Base-by-base conservation (phyloP, 2,329 filamentous ascomycete species). In the Penicillium sp. region DNA sequence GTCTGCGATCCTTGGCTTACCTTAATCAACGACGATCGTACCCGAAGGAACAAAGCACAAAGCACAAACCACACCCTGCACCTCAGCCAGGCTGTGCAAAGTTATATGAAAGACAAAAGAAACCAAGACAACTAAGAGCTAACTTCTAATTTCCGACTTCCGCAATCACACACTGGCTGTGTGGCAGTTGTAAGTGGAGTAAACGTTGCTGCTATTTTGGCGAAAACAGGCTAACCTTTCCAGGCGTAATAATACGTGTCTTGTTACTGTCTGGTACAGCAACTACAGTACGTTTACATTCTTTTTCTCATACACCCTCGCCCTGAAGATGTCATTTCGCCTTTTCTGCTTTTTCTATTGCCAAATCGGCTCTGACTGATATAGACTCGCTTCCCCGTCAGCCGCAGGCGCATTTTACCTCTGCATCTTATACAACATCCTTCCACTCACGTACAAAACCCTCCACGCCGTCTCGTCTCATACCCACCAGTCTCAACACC, bases 121-220 rank as follows among this genome's bases (percentile, higher is more conserved):
- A 35, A 48, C 23, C 53, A 30, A 56, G 9, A 7, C 53, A 50
- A 45, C 47, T 21, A 26, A 29, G 26, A 17, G 50, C 35, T 21
- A 45, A 17, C 31, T 60, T 50, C 29, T 56, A 47, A 57, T 53
- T 13, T 51, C 51, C 41, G 29, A 21, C 29, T 29, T 3, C 26
- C 35, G 26, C 21, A 13, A 29, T 56, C 17, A 21, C 53, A 47
- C 53, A 48, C 44, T 56, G 44, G 51, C 47, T 45, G 52, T 49
- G 47, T 50, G 46, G 26, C 29, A 51, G 58, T 21, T 60, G 63
- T 64, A 53, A 57, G 63, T 64, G 63, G 60, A 60, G 45, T 7
- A 35, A 17, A n/a, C 11, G 58, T 60, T 64, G 53, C 62, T 66
- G 56, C 59, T 66, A 64, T 66, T 66, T 64, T 62, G 50, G 53